Base-by-base conservation (phyloP, 1,139 yeast genomes). In the Chernovozyma aurita region DNA sequence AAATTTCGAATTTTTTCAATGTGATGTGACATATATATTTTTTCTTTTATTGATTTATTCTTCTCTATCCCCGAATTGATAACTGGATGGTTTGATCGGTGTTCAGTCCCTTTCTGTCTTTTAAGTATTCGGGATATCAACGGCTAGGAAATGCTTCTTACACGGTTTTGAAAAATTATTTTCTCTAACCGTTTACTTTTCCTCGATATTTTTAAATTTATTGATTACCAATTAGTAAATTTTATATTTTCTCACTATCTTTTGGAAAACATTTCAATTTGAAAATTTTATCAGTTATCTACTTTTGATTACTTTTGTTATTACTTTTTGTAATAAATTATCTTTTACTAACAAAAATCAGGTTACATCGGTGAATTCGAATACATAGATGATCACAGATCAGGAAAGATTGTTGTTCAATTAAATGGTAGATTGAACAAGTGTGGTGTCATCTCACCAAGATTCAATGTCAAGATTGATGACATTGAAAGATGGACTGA, bases 351-450 rank as follows among this genome's bases (percentile, higher is more conserved):
- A 37, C 40, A 20, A 28, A 20, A 8, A 11, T 16, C 37, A 37
- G 96, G 97, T 55, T 92, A 92, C 92, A 90, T 92, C 76, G 97
- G 95, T 57, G 98, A 92, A 73, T 92, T 92, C 65, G 97, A 90
- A 78, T 87, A 83, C 78, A 90, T 90, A 57, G 97, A 90, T 63
- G 97, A 90, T 77, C 97, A 90, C 86, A 86, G 97, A 80, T 85
- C 97, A 35, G 97, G 97, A 59, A 90, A 90, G 77, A 85, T 90
- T 53, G 97, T 92, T 46, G 87, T 90, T 53, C 96, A 87, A 75
- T 78, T 90, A 59, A 90, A 86, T 76, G 97, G 97, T 68, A 87
- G 97, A 78, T 80, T 90, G 63, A 90, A 90, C 88, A 90, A 90
- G 76, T 87, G 95, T 70, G 97, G 97, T 76, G 97, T 90, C 48